A percentile compares a stretch with the other conserved stretches of the same genome.
phyloP scores from a whole-genome alignment of 1,284 basidiomycete genomes.

The Leccinum ponderosum region DNA sequence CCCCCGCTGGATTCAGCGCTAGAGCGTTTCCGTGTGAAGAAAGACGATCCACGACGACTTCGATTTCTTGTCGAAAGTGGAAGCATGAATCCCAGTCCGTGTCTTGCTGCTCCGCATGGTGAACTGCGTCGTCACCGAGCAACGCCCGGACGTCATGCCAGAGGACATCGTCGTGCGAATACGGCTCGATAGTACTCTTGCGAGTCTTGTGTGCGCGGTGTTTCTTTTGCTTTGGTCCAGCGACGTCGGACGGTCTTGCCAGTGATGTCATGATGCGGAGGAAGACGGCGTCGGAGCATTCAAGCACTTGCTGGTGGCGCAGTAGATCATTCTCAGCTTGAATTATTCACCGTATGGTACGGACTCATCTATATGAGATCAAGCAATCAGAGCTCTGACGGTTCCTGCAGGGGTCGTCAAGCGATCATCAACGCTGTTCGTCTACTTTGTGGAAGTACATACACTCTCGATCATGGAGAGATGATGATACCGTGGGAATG shows the following conservation, averaged over 20 bases:
- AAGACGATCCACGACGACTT: conserved; percentile 63
- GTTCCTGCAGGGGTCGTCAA: no score
- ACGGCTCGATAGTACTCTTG: conserved; percentile 5
- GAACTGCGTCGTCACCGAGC: conserved; percentile 62
- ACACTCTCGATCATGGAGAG: no score
- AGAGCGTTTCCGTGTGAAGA: conserved; percentile 72
- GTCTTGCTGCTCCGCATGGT: conserved; percentile 48
- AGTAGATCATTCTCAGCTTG: no score
- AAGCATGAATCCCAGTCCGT: conserved; percentile 63
- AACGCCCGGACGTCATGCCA: conserved; percentile 70
- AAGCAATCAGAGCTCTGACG: no score
- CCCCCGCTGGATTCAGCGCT: conserved; percentile 47
- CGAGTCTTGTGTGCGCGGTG: conserved; percentile 15
- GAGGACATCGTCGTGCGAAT: conserved; percentile 64
- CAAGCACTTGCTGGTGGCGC: no score
- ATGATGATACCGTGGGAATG: no score
- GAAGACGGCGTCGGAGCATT: no score
- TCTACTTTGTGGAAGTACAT: no score
- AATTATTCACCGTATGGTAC: no score
- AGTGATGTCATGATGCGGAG: conserved; percentile 7
- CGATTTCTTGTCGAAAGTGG: conserved; percentile 58
- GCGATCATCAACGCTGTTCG: no score
- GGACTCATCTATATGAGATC: no score
- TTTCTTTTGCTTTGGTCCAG: conserved; percentile 16
- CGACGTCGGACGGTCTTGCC: conserved; percentile 1